Evolutionary conservation across 2,329 filamentous ascomycete genomes (phyloP).

Genomic region (Colletotrichum paranaense): DNA sequence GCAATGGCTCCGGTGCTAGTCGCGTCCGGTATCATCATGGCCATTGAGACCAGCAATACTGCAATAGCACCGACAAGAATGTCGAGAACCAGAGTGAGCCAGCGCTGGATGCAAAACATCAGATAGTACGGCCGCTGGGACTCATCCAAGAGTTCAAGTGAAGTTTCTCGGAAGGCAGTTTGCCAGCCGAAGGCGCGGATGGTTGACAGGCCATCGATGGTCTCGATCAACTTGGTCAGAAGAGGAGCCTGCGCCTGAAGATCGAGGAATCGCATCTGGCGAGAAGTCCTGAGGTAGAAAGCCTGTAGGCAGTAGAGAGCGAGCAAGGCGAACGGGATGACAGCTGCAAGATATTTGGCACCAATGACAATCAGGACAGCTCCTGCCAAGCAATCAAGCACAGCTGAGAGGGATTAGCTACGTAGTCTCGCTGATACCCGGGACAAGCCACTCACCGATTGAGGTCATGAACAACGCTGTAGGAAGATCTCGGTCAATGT

Average conservation of each 20-base stretch:
- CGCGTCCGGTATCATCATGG: slow-evolving; percentile 10
- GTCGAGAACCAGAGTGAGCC: slow-evolving; percentile 61
- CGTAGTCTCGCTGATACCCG: accelerated
- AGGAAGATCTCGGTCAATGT: slow-evolving; percentile 41
- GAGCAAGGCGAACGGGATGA: slow-evolving; percentile 52
- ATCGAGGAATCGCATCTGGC: slow-evolving; percentile 66
- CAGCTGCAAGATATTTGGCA: slow-evolving; percentile 57
- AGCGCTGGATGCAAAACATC: slow-evolving; percentile 60
- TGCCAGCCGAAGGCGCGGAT: slow-evolving; percentile 45
- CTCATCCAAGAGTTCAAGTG: slow-evolving; percentile 25
- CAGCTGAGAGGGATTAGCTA: not conserved
- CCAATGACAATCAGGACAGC: slow-evolving; percentile 54
- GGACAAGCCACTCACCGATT: not conserved
- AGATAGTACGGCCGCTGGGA: slow-evolving; percentile 51
- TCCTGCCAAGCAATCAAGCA: slow-evolving; percentile 6
- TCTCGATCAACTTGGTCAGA: slow-evolving; percentile 53
- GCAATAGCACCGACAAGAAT: slow-evolving; percentile 42
- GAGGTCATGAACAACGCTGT: slow-evolving; percentile 19
- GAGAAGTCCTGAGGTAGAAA: slow-evolving; percentile 60
- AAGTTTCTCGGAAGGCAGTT: slow-evolving; percentile 2
- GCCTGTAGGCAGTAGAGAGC: slow-evolving; percentile 42
- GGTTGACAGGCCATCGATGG: slow-evolving; percentile 42
- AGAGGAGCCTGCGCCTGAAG: slow-evolving; percentile 64
- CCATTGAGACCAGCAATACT: slow-evolving; percentile 36
- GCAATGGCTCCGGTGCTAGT: slow-evolving; percentile 38